phyloP scores from a whole-genome alignment of 352 stramenopile species.

The Phytopythium delawarense region DNA sequence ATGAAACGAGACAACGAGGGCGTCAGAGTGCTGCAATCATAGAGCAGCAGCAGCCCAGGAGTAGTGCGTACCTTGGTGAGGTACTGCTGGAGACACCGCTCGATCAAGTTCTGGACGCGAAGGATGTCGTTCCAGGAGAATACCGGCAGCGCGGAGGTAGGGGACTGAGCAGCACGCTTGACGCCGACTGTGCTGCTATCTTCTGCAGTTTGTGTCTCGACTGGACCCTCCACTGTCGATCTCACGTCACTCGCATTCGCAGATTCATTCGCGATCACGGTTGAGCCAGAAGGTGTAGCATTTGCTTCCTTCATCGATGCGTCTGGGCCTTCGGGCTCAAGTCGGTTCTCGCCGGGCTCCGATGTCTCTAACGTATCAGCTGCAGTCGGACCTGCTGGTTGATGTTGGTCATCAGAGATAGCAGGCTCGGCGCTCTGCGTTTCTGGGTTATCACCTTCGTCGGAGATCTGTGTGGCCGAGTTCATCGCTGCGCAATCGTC shows the following conservation, averaged over 20 bases:
- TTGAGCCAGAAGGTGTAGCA: not conserved
- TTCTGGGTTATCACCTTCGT: not conserved
- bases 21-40: not conserved
- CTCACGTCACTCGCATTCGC: not conserved
- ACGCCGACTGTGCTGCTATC: constrained; percentile 5
- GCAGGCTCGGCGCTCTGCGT: not conserved
- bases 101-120: constrained; percentile 86
- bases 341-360: not conserved
- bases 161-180: constrained; percentile 22
- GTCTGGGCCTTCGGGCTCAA: not conserved
- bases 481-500: not conserved
- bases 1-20: constrained; percentile 2
- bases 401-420: not conserved
- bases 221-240: not conserved
- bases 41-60: not conserved
- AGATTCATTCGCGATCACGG: not conserved
- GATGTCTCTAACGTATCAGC: not conserved
- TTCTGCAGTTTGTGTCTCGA: not conserved
- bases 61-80: constrained; percentile 71
- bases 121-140: constrained; percentile 90
- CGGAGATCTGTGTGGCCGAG: too few relatives aligned
- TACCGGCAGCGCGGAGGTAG: constrained; percentile 16
- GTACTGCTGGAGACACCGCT: constrained; percentile 89
- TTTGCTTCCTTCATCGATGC: not conserved
- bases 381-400: not conserved